These are phyloP conservation scores for Auriscalpium orientale DNA, from an alignment of 768 basidiomycete species.

Conservation along the genomic window DNA sequence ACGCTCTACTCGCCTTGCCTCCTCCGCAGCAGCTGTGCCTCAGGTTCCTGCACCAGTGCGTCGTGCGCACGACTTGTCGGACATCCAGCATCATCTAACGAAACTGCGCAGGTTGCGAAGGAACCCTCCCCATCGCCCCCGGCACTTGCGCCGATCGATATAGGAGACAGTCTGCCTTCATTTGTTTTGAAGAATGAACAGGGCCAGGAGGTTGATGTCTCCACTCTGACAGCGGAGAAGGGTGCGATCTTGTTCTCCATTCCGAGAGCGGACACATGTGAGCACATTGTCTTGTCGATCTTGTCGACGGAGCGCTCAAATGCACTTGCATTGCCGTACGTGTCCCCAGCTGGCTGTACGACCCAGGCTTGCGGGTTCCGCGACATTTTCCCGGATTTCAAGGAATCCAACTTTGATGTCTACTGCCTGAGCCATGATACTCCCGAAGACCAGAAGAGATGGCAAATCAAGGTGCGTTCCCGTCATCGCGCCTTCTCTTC, in stretches of 20 bases:
- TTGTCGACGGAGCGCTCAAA: neutral
- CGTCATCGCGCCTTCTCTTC: neutral
- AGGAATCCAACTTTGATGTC: constrained; percentile 56
- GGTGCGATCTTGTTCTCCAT: constrained; percentile 80
- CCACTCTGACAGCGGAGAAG: constrained; percentile 53
- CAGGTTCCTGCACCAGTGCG: neutral
- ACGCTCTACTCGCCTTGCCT: constrained; percentile 13
- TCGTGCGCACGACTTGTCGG: too few relatives aligned
- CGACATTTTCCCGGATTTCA: constrained; percentile 75
- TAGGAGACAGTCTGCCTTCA: constrained; percentile 71
- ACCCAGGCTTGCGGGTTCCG: constrained; percentile 89
- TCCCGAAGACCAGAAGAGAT: constrained; percentile 66
- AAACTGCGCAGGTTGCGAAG: too few relatives aligned
- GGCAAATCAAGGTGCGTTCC: constrained; percentile 71
- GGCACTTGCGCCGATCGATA: constrained; percentile 36
- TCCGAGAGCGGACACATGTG: constrained; percentile 82
- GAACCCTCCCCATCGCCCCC: neutral
- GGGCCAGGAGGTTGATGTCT: constrained; percentile 67
- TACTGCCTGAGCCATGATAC: constrained; percentile 82
- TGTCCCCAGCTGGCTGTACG: constrained; percentile 72
- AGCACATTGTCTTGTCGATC: constrained; percentile 22
- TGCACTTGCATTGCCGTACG: neutral
- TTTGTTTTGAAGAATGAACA: constrained; percentile 80
- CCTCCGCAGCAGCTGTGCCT: neutral
- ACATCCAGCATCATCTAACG: too few relatives aligned